phyloP scores from a whole-genome alignment of 1,284 basidiomycete species.

The Sanguinoderma infundibulare region DNA sequence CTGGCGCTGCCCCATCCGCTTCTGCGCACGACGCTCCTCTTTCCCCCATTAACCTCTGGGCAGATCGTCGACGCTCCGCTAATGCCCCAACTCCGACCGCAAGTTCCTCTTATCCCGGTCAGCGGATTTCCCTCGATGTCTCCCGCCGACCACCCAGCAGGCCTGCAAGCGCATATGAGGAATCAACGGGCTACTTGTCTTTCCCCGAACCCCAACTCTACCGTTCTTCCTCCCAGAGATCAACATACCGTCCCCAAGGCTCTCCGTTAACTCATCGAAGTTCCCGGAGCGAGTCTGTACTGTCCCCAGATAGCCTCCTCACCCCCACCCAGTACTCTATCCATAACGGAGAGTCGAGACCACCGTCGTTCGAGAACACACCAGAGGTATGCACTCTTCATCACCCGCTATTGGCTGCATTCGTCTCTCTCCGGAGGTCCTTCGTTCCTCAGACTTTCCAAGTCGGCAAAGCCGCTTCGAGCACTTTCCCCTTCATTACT shows the following conservation, averaged over 20 bases:
- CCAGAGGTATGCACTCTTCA: slow-evolving; percentile 32
- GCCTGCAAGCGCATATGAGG: slow-evolving; percentile 43
- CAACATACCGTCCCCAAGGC: slow-evolving; percentile 34
- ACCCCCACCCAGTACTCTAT: slow-evolving; percentile 20
- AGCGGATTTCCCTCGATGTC: slow-evolving; percentile 36
- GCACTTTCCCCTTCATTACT: background rate
- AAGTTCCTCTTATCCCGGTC: slow-evolving; percentile 13
- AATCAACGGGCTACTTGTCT: slow-evolving; percentile 34
- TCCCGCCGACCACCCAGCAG: slow-evolving; percentile 40
- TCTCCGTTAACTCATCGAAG: slow-evolving; percentile 39
- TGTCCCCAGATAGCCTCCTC: slow-evolving; percentile 17
- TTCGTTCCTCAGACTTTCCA: no score
- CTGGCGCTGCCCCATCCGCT: slow-evolving; percentile 37
- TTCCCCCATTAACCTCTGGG: slow-evolving; percentile 37
- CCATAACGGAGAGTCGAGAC: slow-evolving; percentile 30
- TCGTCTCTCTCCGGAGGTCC: background rate
- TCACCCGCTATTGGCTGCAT: no score
- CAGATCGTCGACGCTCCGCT: slow-evolving; percentile 26
- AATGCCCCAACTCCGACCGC: slow-evolving; percentile 26
- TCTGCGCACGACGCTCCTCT: slow-evolving; percentile 32
- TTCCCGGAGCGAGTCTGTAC: slow-evolving; percentile 46
- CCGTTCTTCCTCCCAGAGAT: slow-evolving; percentile 50
- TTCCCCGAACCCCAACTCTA: slow-evolving; percentile 60
- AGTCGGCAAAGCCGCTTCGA: no score
- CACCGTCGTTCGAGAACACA: slow-evolving; percentile 35